Conservation (phyloP, 78 protist species). For the Planoprotostelium fungivorum region DNA sequence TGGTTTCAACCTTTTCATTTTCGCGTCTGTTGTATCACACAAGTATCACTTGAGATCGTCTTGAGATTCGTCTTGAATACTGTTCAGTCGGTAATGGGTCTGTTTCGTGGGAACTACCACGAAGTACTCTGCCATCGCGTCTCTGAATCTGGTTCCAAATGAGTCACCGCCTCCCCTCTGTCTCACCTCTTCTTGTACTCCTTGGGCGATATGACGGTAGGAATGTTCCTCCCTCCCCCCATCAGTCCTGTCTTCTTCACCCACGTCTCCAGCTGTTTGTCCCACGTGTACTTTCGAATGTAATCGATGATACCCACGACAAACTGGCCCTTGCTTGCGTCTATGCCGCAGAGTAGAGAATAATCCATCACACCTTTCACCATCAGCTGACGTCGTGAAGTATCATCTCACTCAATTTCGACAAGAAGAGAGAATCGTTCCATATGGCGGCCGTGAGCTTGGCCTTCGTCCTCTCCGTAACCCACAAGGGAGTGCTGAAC, state of each 20-base stretch:
- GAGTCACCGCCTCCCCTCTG: too few species aligned
- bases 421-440: constrained; percentile 78
- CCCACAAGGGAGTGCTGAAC: constrained; percentile 54
- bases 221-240: constrained; percentile 78
- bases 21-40: too few species aligned
- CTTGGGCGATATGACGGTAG: constrained; percentile 81
- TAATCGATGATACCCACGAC: constrained; percentile 84
- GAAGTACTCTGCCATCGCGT: constrained; percentile 56
- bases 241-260: constrained; percentile 68
- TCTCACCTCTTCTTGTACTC: constrained; percentile 48
- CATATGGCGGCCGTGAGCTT: constrained; percentile 45
- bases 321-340: constrained; percentile 42
- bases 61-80: too few species aligned
- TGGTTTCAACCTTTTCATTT: too few species aligned
- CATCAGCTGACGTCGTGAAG: neutral
- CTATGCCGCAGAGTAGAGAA: constrained; percentile 76
- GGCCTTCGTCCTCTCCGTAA: constrained; percentile 61
- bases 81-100: constrained; percentile 1
- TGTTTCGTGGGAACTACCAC: constrained; percentile 42
- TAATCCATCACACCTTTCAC: constrained; percentile 76
- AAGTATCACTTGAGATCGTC: too few species aligned
- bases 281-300: constrained; percentile 85
- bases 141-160: constrained; percentile 18
- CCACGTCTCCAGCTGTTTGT: constrained; percentile 75
- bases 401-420: constrained; percentile 11